A percentile compares a stretch with the other conserved stretches of the same genome.
phyloP scores from a whole-genome alignment of 2,329 filamentous ascomycete species.

The Sporothrix brasiliensis region DNA sequence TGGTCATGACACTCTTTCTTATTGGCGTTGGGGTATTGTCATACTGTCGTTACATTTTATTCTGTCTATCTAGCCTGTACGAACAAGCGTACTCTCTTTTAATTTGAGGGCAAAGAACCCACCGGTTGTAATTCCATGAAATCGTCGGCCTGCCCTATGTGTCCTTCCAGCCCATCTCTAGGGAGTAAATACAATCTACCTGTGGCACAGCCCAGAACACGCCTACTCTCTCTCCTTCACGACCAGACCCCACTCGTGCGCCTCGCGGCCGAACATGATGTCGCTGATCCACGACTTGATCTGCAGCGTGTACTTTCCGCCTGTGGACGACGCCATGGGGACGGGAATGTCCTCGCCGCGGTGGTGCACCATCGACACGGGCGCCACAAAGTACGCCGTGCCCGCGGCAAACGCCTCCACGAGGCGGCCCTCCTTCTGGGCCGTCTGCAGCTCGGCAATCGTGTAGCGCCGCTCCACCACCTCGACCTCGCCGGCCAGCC shows the following conservation, averaged over 20 bases:
- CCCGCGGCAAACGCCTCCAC: slow-evolving; percentile 85
- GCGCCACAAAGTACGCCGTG: slow-evolving; percentile 78
- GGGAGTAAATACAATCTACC: not conserved
- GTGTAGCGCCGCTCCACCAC: slow-evolving; percentile 82
- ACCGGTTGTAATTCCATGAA: not conserved
- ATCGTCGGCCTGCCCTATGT: not conserved
- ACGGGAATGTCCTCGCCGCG: slow-evolving; percentile 65
- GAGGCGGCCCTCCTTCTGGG: slow-evolving; percentile 72
- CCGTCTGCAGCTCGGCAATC: slow-evolving; percentile 75
- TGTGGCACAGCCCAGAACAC: not conserved
- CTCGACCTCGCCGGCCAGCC: slow-evolving; percentile 63
- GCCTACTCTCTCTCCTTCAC: slow-evolving; percentile 55
- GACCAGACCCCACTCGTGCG: slow-evolving; percentile 71
- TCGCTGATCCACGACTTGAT: slow-evolving; percentile 70
- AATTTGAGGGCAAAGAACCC: not conserved
- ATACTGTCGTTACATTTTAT: slow-evolving; percentile 6
- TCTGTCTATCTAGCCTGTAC: slow-evolving; percentile 10
- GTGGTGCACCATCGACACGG: slow-evolving; percentile 69
- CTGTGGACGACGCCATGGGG: slow-evolving; percentile 57
- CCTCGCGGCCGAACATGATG: slow-evolving; percentile 73
- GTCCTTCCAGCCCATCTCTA: not conserved
- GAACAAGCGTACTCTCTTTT: not conserved
- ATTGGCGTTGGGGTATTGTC: not conserved
- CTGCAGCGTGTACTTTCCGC: slow-evolving; percentile 59
- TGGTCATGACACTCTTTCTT: too few species aligned